Evolutionary conservation across 1,284 basidiomycete species (phyloP).

Genomic region (Malassezia sympodialis): DNA sequence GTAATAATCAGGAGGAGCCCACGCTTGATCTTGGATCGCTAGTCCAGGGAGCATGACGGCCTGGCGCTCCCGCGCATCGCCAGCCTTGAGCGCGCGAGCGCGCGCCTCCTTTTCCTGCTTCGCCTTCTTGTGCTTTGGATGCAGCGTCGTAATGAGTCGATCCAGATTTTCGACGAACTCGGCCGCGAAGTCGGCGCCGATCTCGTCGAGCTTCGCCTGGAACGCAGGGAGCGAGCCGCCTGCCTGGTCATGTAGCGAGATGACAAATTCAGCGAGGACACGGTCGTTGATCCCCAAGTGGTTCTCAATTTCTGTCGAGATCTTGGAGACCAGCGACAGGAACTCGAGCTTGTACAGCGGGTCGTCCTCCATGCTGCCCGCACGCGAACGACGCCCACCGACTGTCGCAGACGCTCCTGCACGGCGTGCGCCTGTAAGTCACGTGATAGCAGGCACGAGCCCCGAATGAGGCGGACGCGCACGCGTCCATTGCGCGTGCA

Average conservation of each 20-base stretch:
- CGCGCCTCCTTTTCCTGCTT: slow-evolving; percentile 8
- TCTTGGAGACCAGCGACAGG: slow-evolving; percentile 41
- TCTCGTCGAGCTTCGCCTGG: slow-evolving; percentile 67
- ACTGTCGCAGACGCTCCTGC: background rate
- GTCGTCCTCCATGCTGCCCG: slow-evolving; percentile 12
- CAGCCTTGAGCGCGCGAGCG: slow-evolving; percentile 42
- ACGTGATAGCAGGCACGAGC: slow-evolving; percentile 2
- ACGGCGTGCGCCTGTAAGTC: background rate
- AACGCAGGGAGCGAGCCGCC: slow-evolving; percentile 63
- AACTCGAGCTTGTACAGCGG: slow-evolving; percentile 46
- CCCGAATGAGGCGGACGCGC: background rate
- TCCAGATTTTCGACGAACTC: slow-evolving; percentile 85
- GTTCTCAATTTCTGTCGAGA: slow-evolving; percentile 52
- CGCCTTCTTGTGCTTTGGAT: slow-evolving; percentile 66
- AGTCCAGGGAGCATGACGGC: slow-evolving; percentile 66
- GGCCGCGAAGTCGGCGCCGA: slow-evolving; percentile 76
- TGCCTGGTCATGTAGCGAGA: slow-evolving; percentile 76
- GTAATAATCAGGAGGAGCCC: slow-evolving; percentile 50
- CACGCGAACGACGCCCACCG: background rate
- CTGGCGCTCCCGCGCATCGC: slow-evolving; percentile 54
- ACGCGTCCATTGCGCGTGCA: background rate
- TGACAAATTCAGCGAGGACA: slow-evolving; percentile 86
- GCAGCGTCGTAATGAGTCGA: slow-evolving; percentile 82
- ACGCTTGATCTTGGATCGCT: slow-evolving; percentile 63
- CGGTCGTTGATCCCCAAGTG: slow-evolving; percentile 63